These are phyloP conservation scores for Lactarius sp. DNA, from an alignment of 768 basidiomycete genomes.

Conservation along the genomic window DNA sequence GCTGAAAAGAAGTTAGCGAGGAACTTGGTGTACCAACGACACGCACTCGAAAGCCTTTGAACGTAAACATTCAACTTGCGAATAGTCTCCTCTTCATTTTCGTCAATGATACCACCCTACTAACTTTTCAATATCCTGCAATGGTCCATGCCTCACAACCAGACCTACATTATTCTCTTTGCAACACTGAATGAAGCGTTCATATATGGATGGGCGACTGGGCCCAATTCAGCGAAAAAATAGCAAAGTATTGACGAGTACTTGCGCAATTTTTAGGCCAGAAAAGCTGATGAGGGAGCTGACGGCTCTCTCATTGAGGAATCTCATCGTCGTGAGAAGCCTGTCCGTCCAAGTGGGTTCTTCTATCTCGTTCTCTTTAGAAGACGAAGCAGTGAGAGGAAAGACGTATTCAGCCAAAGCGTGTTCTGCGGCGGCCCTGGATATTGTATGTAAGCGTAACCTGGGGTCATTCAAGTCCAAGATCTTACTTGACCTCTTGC, in stretches of 20 bases:
- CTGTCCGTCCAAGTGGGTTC: conserved; percentile 85
- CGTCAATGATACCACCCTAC: conserved; percentile 88
- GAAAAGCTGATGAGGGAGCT: conserved; percentile 56
- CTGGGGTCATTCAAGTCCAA: neutral
- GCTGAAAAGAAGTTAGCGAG: conserved; percentile 32
- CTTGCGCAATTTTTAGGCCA: conserved; percentile 59
- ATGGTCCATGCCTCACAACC: neutral
- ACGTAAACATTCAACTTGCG: conserved; percentile 51
- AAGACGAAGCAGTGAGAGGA: conserved; percentile 58
- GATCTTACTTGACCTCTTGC: conserved; percentile 53
- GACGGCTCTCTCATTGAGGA: conserved; percentile 54
- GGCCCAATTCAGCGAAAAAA: conserved; percentile 2
- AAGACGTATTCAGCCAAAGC: conserved; percentile 72
- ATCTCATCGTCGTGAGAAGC: conserved; percentile 65
- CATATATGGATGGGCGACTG: conserved; percentile 67
- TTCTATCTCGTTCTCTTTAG: conserved; percentile 54
- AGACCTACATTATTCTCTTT: conserved; percentile 77
- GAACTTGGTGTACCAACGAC: neutral
- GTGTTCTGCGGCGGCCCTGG: conserved; percentile 58
- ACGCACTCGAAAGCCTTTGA: conserved; percentile 58
- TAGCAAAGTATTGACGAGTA: conserved; percentile 18
- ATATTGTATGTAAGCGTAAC: neutral
- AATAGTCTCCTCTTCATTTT: conserved; percentile 62
- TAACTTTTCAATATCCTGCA: conserved; percentile 7
- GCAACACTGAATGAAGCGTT: conserved; percentile 67